Conservation (phyloP, 768 basidiomycete species). For the Paxillus rubicundulus region DNA sequence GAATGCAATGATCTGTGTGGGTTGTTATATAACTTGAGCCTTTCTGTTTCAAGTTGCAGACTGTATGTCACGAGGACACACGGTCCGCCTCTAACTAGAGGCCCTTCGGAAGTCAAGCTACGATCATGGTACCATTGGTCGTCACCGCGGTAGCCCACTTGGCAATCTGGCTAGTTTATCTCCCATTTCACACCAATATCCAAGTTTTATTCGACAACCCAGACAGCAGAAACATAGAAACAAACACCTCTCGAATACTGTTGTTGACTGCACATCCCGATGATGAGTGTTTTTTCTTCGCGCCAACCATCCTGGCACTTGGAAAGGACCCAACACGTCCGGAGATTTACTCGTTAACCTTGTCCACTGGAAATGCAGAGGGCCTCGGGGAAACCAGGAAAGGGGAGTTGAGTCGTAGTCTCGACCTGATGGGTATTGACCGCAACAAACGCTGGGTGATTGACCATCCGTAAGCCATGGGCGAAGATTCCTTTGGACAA, state of each 20-base stretch:
- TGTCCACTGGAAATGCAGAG: slow-evolving; percentile 79
- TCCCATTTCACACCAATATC: slow-evolving; percentile 24
- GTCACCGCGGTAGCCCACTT: slow-evolving; percentile 12
- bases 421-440: slow-evolving; percentile 66
- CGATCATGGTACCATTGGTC: slow-evolving; percentile 17
- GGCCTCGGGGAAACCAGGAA: slow-evolving; percentile 63
- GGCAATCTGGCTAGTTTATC: slow-evolving; percentile 25
- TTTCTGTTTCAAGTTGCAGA: no score
- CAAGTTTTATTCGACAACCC: slow-evolving; percentile 15
- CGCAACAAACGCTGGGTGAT: slow-evolving; percentile 54
- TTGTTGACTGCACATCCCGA: slow-evolving; percentile 92
- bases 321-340: slow-evolving; percentile 14
- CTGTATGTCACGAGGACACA: no score
- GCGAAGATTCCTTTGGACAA: slow-evolving; percentile 1
- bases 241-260: slow-evolving; percentile 38
- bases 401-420: slow-evolving; percentile 59
- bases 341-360: slow-evolving; percentile 60
- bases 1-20: no score
- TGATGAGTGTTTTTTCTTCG: slow-evolving; percentile 94
- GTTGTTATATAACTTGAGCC: no score
- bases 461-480: slow-evolving; percentile 60
- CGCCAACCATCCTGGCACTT: slow-evolving; percentile 72
- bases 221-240: neutral
- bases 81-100: no score
- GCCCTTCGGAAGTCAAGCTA: neutral